These are phyloP conservation scores for Fraxinus albicans DNA, from an alignment of 305 asterid species.

Conservation along the genomic window DNA sequence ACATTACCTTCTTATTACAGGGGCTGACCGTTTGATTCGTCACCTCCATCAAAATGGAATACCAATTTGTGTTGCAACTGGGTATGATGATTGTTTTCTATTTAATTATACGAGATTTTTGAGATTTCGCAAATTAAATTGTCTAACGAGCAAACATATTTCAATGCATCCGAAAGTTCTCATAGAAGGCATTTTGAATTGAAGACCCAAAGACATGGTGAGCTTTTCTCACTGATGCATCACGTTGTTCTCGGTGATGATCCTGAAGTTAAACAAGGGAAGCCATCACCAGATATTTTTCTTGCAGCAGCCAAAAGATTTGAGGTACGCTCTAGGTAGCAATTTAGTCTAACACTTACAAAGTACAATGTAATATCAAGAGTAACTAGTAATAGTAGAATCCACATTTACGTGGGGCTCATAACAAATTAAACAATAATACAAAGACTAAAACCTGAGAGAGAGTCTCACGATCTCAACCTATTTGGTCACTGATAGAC, in stretches of 20 bases:
- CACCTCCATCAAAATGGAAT: conserved; percentile 82
- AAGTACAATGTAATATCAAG: not conserved
- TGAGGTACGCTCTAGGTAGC: conserved; percentile 48
- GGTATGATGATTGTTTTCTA: conserved; percentile 43
- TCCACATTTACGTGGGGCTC: not conserved
- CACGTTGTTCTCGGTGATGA: conserved; percentile 92
- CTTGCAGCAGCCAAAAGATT: conserved; percentile 90
- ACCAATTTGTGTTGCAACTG: conserved; percentile 94
- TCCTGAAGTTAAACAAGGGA: conserved; percentile 94
- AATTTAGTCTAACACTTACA: not conserved
- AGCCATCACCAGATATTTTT: conserved; percentile 90
- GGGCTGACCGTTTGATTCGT: conserved; percentile 68
- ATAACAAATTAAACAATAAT: not conserved
- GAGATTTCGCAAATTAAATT: not conserved
- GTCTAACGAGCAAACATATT: conserved; percentile 22
- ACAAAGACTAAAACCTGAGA: not conserved
- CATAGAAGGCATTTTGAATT: conserved; percentile 81
- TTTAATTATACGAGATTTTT: not conserved
- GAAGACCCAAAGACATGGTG: conserved; percentile 78
- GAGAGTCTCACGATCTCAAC: not conserved
- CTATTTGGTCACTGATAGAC: not conserved
- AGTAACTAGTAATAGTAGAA: not conserved
- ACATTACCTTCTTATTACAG: conserved; percentile 38
- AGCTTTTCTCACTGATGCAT: conserved; percentile 84
- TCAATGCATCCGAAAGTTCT: conserved; percentile 53